Conservation (phyloP, 83 land plant species). For the Diphasiastrum complanatum region DNA sequence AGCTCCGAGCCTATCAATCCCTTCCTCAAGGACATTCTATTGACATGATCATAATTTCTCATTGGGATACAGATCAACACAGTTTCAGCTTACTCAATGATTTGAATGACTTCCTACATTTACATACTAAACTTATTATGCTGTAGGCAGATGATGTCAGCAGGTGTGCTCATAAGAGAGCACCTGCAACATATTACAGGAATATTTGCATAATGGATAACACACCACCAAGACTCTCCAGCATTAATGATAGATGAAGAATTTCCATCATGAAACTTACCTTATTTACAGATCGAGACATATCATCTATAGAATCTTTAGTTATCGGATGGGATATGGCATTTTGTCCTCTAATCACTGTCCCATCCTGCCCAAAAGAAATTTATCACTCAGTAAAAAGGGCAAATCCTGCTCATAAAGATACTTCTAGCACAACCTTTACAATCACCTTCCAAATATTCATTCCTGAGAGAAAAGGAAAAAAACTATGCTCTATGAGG, state of each 20-base stretch:
- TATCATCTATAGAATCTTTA: constrained; percentile 20
- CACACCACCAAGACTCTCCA: no score
- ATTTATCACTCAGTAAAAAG: constrained; percentile 1
- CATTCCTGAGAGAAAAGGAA: no score
- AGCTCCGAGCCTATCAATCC: no score
- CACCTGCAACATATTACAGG: no score
- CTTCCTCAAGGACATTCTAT: no score
- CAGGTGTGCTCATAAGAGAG: no score
- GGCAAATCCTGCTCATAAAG: neutral
- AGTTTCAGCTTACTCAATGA: neutral
- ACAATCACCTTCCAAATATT: no score
- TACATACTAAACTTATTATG: no score
- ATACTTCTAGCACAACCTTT: no score
- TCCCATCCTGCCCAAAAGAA: constrained; percentile 79
- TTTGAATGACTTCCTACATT: neutral
- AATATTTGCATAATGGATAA: no score
- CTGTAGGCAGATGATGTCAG: no score
- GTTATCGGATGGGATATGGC: constrained; percentile 84
- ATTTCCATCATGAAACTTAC: constrained; percentile 18
- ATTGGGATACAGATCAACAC: neutral
- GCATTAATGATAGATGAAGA: neutral
- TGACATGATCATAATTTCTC: neutral
- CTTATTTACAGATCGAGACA: constrained; percentile 48
- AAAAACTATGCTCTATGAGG: no score
- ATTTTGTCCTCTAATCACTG: constrained; percentile 92